A percentile compares a stretch with the other conserved stretches of the same genome.
Evolutionary conservation across 192 early-diverging fungal species (phyloP).

Genomic region (Linnemannia elongata): DNA sequence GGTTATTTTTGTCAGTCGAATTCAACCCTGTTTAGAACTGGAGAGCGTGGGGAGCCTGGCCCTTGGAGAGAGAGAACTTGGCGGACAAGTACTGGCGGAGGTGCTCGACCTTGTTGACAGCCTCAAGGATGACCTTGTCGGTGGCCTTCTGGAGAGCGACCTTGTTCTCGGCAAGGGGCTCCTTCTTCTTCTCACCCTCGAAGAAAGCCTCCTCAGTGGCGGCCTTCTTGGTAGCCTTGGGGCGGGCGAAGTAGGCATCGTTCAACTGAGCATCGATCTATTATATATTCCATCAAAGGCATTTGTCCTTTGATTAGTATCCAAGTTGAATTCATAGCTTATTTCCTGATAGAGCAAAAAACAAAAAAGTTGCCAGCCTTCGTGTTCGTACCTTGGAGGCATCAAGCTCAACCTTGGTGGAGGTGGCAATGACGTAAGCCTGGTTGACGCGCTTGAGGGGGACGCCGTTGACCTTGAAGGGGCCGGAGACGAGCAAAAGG

Average conservation of each 20-base stretch:
- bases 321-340: background rate
- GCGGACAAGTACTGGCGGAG: conserved; percentile 91
- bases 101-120: conserved; percentile 86
- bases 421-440: conserved; percentile 99
- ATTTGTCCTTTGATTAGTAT: background rate
- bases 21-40: conserved; percentile 84
- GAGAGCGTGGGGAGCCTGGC: conserved; percentile 95
- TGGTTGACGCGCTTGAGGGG: conserved; percentile 98
- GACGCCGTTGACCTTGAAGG: conserved; percentile 99
- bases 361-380: background rate
- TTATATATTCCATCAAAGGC: conserved; percentile 67
- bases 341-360: background rate
- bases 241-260: conserved; percentile 95
- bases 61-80: conserved; percentile 94
- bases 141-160: conserved; percentile 92
- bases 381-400: conserved; percentile 70
- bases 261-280: conserved; percentile 83
- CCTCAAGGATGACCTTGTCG: conserved; percentile 87
- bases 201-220: conserved; percentile 94
- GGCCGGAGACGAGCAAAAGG: conserved; percentile 96
- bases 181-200: conserved; percentile 80
- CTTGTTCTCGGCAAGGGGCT: conserved; percentile 81
- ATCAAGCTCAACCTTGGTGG: conserved; percentile 96
- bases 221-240: conserved; percentile 79
- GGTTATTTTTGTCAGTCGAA: conserved; percentile 23